Evolutionary conservation across 257 asterid genomes (phyloP).

Genomic region (Nicotiana tomentosiformis): DNA sequence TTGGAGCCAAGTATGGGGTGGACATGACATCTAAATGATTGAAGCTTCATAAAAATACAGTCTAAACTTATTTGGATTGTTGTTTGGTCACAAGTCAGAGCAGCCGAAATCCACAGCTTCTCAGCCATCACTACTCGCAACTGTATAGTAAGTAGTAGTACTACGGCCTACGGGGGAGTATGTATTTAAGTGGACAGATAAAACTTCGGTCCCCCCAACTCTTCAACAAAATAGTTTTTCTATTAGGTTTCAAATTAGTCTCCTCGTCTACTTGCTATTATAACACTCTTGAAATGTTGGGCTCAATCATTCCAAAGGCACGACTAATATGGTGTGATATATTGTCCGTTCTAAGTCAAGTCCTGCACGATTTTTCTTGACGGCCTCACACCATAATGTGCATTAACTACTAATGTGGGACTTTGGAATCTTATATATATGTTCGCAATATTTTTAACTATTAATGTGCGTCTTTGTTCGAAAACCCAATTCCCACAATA

Average conservation of each 20-base stretch:
- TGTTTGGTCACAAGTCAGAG: not conserved
- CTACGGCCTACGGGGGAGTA: too few relatives aligned
- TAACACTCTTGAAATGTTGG: not conserved
- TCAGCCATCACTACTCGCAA: not conserved
- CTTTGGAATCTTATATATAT: too few relatives aligned
- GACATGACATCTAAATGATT: slow-evolving; percentile 15
- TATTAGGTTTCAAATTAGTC: not conserved
- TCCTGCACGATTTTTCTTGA: too few relatives aligned
- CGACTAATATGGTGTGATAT: too few relatives aligned
- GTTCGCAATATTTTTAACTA: too few relatives aligned
- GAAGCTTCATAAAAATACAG: not conserved
- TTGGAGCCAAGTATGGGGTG: not conserved
- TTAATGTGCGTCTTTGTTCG: too few relatives aligned
- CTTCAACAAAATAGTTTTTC: not conserved
- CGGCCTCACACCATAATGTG: too few relatives aligned
- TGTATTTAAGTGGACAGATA: not conserved
- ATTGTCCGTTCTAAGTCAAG: too few relatives aligned
- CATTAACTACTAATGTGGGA: too few relatives aligned
- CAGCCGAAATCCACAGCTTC: not conserved
- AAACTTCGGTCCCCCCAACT: not conserved
- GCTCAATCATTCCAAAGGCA: too few relatives aligned
- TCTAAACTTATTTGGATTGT: not conserved
- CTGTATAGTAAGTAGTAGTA: not conserved
- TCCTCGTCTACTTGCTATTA: not conserved
- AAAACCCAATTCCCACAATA: too few relatives aligned